A percentile compares a stretch with the other conserved stretches of the same genome.
These are phyloP conservation scores for Wickerhamomyces queroliae DNA, from an alignment of 805 yeast species.

Conservation along the genomic window DNA sequence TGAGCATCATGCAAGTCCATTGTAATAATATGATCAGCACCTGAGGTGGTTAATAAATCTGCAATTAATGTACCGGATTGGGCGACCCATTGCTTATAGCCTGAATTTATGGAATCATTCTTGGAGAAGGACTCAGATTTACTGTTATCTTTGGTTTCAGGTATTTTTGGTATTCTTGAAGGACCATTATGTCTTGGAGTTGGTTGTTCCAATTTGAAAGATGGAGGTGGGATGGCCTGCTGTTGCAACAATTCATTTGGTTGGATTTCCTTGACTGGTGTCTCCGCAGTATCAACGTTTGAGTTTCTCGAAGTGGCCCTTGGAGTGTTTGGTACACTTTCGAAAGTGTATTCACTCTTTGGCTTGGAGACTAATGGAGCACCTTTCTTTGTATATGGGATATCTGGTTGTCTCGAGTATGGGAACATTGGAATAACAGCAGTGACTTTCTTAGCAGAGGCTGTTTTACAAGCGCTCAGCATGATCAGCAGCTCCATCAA, in stretches of 20 bases:
- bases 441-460: conserved; percentile 90
- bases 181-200: conserved; percentile 25
- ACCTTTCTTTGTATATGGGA: conserved; percentile 74
- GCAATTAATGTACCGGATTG: conserved; percentile 93
- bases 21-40: conserved; percentile 94
- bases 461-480: conserved; percentile 94
- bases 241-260: conserved; percentile 3
- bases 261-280: conserved; percentile 11
- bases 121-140: conserved; percentile 21
- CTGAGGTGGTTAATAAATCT: conserved; percentile 80
- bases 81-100: conserved; percentile 92
- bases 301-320: conserved; percentile 13
- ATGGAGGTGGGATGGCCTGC: conserved; percentile 7
- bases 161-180: conserved; percentile 30
- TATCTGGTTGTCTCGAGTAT: conserved; percentile 93
- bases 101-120: conserved; percentile 41
- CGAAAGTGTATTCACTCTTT: conserved; percentile 35
- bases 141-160: conserved; percentile 21
- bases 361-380: conserved; percentile 50
- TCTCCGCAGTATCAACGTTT: conserved; percentile 1
- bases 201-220: conserved; percentile 2
- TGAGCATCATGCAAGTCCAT: conserved; percentile 99
- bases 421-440: conserved; percentile 97
- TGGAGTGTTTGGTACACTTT: conserved; percentile 50
- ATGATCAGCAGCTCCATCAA: conserved; percentile 91